Conservation (phyloP, 2,329 filamentous ascomycete species). For the Aaosphaeria arxii region DNA sequence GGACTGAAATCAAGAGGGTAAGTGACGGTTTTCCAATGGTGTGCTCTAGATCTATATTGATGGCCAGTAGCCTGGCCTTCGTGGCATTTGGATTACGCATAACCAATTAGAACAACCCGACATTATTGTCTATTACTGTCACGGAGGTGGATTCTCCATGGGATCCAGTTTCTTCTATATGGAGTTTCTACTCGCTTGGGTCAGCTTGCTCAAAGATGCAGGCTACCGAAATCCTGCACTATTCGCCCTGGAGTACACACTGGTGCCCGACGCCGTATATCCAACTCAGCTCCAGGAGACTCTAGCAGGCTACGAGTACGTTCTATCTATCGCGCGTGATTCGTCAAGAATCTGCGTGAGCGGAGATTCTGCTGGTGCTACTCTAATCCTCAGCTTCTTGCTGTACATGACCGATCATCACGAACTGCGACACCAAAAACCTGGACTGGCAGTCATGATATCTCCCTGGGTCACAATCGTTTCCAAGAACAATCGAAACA, state of each 20-base stretch:
- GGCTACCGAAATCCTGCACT: constrained; percentile 75
- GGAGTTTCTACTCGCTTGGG: constrained; percentile 75
- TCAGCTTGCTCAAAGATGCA: constrained; percentile 59
- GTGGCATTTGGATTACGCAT: constrained; percentile 68
- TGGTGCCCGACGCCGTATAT: constrained; percentile 72
- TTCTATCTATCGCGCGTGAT: constrained; percentile 57
- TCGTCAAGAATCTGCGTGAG: constrained; percentile 65
- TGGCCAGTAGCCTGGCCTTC: constrained; percentile 44
- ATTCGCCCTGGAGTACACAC: constrained; percentile 76
- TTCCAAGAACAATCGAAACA: constrained; percentile 65
- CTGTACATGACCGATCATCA: constrained; percentile 59
- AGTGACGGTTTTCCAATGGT: constrained; percentile 9
- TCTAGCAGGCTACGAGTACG: constrained; percentile 67
- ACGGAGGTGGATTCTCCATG: constrained; percentile 82
- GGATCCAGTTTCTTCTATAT: constrained; percentile 78
- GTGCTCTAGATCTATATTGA: not conserved
- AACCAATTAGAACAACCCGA: constrained; percentile 63
- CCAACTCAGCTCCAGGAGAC: constrained; percentile 72
- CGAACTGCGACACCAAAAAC: constrained; percentile 44
- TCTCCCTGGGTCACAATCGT: constrained; percentile 78
- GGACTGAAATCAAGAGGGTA: constrained; percentile 58
- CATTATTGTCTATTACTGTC: constrained; percentile 77
- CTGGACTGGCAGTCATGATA: constrained; percentile 67
- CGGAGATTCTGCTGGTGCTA: constrained; percentile 78
- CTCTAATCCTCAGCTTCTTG: constrained; percentile 69